Base-by-base conservation (phyloP, 75 land plant species). In the Chamaecyparis obtusa region DNA sequence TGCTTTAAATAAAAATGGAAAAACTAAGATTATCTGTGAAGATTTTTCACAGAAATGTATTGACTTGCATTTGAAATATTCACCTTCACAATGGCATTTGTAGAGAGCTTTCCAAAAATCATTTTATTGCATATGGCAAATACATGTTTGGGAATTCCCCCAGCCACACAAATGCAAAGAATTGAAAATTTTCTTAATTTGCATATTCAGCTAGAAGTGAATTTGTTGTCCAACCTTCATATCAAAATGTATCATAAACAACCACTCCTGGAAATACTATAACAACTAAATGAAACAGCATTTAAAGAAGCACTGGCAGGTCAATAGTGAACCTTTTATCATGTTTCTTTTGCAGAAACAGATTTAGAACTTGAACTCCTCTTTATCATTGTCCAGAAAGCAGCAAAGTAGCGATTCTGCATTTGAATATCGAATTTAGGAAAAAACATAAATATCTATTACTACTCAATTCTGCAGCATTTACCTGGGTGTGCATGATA, bases 371-470 rank as follows among this genome's bases (percentile, higher is more conserved):
- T 57, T 56, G 37, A 35, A 49, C 85, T 41, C 75, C 24, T 84
- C 88, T 96, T 96, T 87, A 86, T 90, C 96, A 95, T 93, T 46
- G 96, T 96, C 98, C 98, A 96, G 85, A 96, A 94, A 54, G 93
- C 95, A 87, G 98, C 92, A 55, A 80, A 90, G 84, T 96, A 96
- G 14, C 90, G 93, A 79, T 94, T 96, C 98, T 96, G 95, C 91
- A 90, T 37, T 80, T 16, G 76, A 79, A 76, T 84, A 41, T 67
- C 74, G 24, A 30, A 67, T 30, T 2, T 84, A 55, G 24, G 44
- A 30, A 57, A 41, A 85, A 86, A 81, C 41, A 86, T 35, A 37
- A 36, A 86, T 10, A 43, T 37, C 16, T 39, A 51, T 51, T 13
- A n/a, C 21, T 74, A 78, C 46, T 32, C 8, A 39, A 7, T 43